Base-by-base conservation (phyloP, 2,329 filamentous ascomycete species). In the Cadophora gregata region DNA sequence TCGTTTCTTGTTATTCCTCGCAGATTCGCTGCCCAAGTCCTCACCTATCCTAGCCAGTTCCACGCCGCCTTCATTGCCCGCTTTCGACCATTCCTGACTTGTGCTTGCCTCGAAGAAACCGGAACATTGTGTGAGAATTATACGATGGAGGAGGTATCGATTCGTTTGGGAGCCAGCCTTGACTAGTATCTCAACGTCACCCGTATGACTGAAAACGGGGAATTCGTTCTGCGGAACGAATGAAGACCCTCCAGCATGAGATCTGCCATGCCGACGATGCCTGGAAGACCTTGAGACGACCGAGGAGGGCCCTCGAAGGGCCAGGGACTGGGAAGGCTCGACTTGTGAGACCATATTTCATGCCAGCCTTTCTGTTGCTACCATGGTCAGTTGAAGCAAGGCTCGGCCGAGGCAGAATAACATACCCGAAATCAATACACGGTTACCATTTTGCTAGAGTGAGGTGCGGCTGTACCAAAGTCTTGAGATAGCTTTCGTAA, bases 21-120 rank as follows among this genome's bases (percentile, higher is more conserved):
- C 62, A 75, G 78, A 42, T 77, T 80, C 62, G 78, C 79, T 74
- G 76, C 80, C 66, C 79, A 77, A 71, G 42, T 72, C 84, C 79
- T 81, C 80, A 58, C 77, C 78, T 70, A 90, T 84, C 67, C 84
- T 83, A 38, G 86, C 80, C 62, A 91, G 78, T 67, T 88, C 75
- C 36, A 45, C 68, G 66, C 59, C 70, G 42, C 65, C 66, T 27
- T 66, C 63, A 55, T 38, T 53, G 10, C 60, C 27, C 33, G 73
- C 63, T 12, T 75, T 73, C 63, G 89, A 88, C 92, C 93, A 96
- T 77, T 94, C 90, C 65, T 90, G 88, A 74, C 88, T 93, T 53
- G 90, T 93, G 76, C 89, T 92, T 27, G 92, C 91, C 79, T 97
- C 93, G 77, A 98, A 98, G 82, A 97, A 97, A 19, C 93, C 93